A percentile compares a stretch with the other conserved stretches of the same genome.
Conservation (phyloP, 139 green algal genomes). For the Volvox reticuliferus region DNA sequence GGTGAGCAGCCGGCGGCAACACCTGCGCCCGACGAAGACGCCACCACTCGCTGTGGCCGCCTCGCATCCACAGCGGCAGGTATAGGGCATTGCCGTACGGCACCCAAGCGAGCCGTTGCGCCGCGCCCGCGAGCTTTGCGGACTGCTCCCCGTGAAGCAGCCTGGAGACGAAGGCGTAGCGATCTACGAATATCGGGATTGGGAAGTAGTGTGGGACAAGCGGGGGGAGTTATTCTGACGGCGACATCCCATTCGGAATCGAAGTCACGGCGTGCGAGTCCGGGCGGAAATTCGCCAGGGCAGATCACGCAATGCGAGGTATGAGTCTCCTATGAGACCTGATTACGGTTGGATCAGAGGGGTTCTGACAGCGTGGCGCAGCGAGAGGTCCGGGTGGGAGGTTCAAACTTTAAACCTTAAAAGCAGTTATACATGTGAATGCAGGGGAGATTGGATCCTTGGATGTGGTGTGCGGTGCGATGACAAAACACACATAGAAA, state of each 20-base stretch:
- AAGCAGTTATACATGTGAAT: too few relatives aligned
- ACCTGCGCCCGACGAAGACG: constrained; percentile 2
- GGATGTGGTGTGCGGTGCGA: not conserved
- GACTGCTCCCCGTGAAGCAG: not conserved
- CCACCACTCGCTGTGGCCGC: constrained; percentile 40
- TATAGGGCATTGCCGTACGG: constrained; percentile 4
- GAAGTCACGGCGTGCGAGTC: too few relatives aligned
- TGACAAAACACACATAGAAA: not conserved
- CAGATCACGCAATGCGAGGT: too few relatives aligned
- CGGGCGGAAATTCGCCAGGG: too few relatives aligned
- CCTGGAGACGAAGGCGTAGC: not conserved
- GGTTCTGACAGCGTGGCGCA: too few relatives aligned
- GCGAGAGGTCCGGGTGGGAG: too few relatives aligned
- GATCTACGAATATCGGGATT: not conserved
- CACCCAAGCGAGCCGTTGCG: constrained; percentile 25
- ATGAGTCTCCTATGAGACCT: too few relatives aligned
- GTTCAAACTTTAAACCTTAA: too few relatives aligned
- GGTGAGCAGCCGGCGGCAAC: not conserved
- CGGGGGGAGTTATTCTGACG: too few relatives aligned
- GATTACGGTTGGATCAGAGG: too few relatives aligned
- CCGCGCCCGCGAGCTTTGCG: not conserved
- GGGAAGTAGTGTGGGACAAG: too few relatives aligned
- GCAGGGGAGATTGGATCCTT: not conserved
- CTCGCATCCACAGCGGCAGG: constrained; percentile 28
- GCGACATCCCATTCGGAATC: too few relatives aligned